phyloP scores from a whole-genome alignment of 2,329 filamentous ascomycete species.

The Sarocladium brachiariae region DNA sequence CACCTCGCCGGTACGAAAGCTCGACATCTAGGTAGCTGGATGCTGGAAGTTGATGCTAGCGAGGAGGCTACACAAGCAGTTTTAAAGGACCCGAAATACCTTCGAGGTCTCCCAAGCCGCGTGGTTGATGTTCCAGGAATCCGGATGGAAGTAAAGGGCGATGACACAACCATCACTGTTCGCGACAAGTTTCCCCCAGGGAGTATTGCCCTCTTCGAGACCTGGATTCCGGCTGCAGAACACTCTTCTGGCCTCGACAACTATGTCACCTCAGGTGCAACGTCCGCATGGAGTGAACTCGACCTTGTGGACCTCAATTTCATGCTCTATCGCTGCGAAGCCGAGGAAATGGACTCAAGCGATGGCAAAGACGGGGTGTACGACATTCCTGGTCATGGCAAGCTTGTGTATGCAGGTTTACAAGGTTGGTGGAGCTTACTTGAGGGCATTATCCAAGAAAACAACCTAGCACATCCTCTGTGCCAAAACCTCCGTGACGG shows the following conservation, averaged over 20 bases:
- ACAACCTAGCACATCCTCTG: slow-evolving; percentile 86
- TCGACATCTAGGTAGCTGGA: slow-evolving; percentile 84
- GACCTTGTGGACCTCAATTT: slow-evolving; percentile 83
- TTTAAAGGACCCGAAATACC: slow-evolving; percentile 59
- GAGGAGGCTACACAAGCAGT: slow-evolving; percentile 60
- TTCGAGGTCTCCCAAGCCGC: slow-evolving; percentile 79
- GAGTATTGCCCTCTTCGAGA: slow-evolving; percentile 92
- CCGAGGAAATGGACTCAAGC: slow-evolving; percentile 76
- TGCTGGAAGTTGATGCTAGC: slow-evolving; percentile 77
- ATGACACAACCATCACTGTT: slow-evolving; percentile 73
- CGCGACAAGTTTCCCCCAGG: slow-evolving; percentile 83
- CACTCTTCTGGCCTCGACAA: slow-evolving; percentile 77
- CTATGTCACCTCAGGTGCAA: slow-evolving; percentile 76
- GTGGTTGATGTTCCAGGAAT: slow-evolving; percentile 70
- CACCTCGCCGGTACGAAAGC: slow-evolving; percentile 78
- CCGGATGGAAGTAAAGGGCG: slow-evolving; percentile 61
- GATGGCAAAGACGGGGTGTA: slow-evolving; percentile 81
- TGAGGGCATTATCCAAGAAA: slow-evolving; percentile 75
- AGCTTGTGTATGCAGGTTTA: slow-evolving; percentile 89
- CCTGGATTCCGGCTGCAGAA: slow-evolving; percentile 85
- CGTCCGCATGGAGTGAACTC: slow-evolving; percentile 68
- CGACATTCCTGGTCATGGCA: slow-evolving; percentile 74
- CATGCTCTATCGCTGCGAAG: slow-evolving; percentile 82
- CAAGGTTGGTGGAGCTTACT: slow-evolving; percentile 98
- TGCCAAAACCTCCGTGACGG: slow-evolving; percentile 90